These are phyloP conservation scores for Alternaria tenuissima DNA, from an alignment of 2,329 filamentous ascomycete genomes.

Conservation along the genomic window DNA sequence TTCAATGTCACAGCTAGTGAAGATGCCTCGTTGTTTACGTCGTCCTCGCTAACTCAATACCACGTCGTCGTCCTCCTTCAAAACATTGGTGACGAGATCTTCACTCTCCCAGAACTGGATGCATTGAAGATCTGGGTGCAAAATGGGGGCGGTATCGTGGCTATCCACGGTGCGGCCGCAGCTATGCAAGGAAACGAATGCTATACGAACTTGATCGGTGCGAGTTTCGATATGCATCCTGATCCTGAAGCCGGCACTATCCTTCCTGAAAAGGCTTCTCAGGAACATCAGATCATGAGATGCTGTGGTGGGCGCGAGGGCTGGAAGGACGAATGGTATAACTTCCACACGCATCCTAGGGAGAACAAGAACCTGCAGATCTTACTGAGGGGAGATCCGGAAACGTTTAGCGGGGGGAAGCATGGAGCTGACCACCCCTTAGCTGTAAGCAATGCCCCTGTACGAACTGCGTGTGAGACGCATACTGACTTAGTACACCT, in stretches of 20 bases:
- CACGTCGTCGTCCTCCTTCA: constrained; percentile 28
- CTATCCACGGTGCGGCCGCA: constrained; percentile 38
- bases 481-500: not conserved
- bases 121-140: constrained; percentile 27
- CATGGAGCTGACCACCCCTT: constrained; percentile 40
- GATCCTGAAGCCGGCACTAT: constrained; percentile 28
- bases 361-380: constrained; percentile 30
- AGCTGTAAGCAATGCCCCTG: not conserved
- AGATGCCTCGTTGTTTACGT: constrained; percentile 25
- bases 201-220: constrained; percentile 35
- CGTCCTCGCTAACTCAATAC: constrained; percentile 13
- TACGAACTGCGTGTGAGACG: not conserved
- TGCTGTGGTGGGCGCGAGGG: constrained; percentile 6
- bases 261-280: constrained; percentile 11
- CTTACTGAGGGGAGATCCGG: constrained; percentile 31
- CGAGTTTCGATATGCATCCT: constrained; percentile 40
- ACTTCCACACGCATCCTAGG: constrained; percentile 35
- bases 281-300: constrained; percentile 18
- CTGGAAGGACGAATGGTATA: constrained; percentile 44
- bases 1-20: constrained; percentile 30
- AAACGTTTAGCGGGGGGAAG: constrained; percentile 31
- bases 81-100: constrained; percentile 24
- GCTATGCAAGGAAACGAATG: constrained; percentile 33
- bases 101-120: constrained; percentile 18
- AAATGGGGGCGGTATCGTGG: constrained; percentile 34